Conservation (phyloP, 257 asterid genomes). For the Solanum clarkiae region DNA sequence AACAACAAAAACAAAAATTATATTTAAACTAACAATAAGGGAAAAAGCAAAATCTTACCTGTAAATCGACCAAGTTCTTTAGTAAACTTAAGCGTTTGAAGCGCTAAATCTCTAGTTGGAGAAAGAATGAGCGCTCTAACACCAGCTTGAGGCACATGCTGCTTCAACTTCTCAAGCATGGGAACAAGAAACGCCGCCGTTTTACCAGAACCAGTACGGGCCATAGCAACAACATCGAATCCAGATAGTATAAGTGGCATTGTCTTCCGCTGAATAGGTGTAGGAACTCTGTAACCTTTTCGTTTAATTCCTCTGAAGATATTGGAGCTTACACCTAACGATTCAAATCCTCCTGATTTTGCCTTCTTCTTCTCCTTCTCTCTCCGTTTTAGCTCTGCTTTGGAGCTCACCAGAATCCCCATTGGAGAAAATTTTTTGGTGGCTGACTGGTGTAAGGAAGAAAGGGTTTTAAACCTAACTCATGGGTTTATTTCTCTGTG, state of each 20-base stretch:
- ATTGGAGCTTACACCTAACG: slow-evolving; percentile 49
- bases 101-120: slow-evolving; percentile 91
- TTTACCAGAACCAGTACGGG: slow-evolving; percentile 92
- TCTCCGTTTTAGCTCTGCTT: slow-evolving; percentile 37
- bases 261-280: slow-evolving; percentile 87
- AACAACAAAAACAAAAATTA: background rate
- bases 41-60: slow-evolving; percentile 22
- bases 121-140: slow-evolving; percentile 83
- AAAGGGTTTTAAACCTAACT: background rate
- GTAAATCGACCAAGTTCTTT: slow-evolving; percentile 79
- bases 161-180: slow-evolving; percentile 85
- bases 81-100: slow-evolving; percentile 76
- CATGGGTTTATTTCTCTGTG: background rate
- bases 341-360: slow-evolving; percentile 91
- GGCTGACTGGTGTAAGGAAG: background rate
- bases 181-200: slow-evolving; percentile 90
- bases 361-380: slow-evolving; percentile 51
- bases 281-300: slow-evolving; percentile 85
- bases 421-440: background rate
- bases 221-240: slow-evolving; percentile 92
- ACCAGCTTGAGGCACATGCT: slow-evolving; percentile 84
- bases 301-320: slow-evolving; percentile 66
- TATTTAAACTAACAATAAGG: background rate
- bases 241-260: slow-evolving; percentile 78
- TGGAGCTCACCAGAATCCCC: slow-evolving; percentile 46